Conservation (phyloP, 2,329 filamentous ascomycete species). For the Plenodomus tracheiphilus region DNA sequence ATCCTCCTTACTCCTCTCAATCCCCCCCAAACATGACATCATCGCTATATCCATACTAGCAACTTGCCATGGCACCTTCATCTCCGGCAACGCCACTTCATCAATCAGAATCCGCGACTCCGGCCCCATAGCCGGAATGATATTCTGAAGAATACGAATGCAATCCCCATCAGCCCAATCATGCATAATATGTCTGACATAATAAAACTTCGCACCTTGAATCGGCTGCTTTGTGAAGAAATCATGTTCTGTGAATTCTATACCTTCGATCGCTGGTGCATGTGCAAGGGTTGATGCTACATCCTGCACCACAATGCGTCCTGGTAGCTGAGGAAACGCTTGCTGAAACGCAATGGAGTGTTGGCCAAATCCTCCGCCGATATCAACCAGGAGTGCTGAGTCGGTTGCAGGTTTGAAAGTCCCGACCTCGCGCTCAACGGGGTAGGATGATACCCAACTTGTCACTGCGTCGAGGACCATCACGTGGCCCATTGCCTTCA, state of each 20-base stretch:
- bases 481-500: slow-evolving; percentile 31
- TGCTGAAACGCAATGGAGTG: slow-evolving; percentile 26
- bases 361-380: slow-evolving; percentile 40
- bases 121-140: slow-evolving; percentile 30
- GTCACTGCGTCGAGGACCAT: slow-evolving; percentile 29
- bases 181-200: slow-evolving; percentile 38
- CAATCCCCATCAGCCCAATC: slow-evolving; percentile 37
- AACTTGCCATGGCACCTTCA: slow-evolving; percentile 32
- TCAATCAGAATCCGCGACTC: slow-evolving; percentile 38
- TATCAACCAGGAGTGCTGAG: slow-evolving; percentile 32
- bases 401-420: slow-evolving; percentile 14
- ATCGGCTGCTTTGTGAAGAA: slow-evolving; percentile 39
- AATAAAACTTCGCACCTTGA: slow-evolving; percentile 37
- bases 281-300: slow-evolving; percentile 24
- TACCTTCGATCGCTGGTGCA: slow-evolving; percentile 16
- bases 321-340: slow-evolving; percentile 12
- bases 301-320: slow-evolving; percentile 33
- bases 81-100: slow-evolving; percentile 36
- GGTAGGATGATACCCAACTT: slow-evolving; percentile 27
- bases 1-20: slow-evolving; percentile 28
- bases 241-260: slow-evolving; percentile 36
- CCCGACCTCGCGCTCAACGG: slow-evolving; percentile 16
- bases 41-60: slow-evolving; percentile 34
- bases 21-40: slow-evolving; percentile 27
- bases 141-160: slow-evolving; percentile 29